Evolutionary conservation across 2,329 filamentous ascomycete genomes (phyloP).

Genomic region (Botrytis galanthina): DNA sequence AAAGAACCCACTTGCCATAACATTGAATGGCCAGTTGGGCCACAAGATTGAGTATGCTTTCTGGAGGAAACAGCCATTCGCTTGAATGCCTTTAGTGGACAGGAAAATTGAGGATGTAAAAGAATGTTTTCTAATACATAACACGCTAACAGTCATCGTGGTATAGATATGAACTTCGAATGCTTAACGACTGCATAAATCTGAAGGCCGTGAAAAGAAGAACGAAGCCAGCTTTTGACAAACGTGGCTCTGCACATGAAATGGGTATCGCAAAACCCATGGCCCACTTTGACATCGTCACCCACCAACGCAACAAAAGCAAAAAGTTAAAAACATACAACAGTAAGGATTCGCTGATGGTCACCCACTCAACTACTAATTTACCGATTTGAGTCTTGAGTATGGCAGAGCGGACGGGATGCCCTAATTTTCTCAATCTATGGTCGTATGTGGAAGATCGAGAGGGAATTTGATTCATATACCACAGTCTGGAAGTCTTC

Average conservation of each 20-base stretch:
- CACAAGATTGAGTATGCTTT: not conserved
- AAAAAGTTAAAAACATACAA: constrained; percentile 12
- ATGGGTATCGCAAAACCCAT: not conserved
- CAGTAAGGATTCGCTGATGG: constrained; percentile 20
- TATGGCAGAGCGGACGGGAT: constrained; percentile 21
- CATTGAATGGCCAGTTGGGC: too few relatives aligned
- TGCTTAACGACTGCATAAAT: not conserved
- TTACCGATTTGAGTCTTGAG: constrained; percentile 17
- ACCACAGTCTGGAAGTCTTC: not conserved
- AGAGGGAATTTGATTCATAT: not conserved
- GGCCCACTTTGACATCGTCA: constrained; percentile 1
- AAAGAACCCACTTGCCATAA: not conserved
- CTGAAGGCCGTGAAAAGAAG: not conserved
- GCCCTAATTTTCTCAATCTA: constrained; percentile 15
- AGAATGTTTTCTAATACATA: not conserved
- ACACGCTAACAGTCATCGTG: not conserved
- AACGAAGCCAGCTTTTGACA: not conserved
- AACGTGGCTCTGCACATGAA: not conserved
- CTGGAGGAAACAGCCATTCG: not conserved
- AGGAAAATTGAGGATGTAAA: not conserved
- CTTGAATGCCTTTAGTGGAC: not conserved
- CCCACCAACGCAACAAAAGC: constrained; percentile 5
- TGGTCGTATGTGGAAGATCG: not conserved
- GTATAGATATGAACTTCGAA: not conserved
- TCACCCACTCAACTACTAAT: constrained; percentile 20